Base-by-base conservation (phyloP, 1,284 basidiomycete genomes). In the Malassezia yamatoensis region DNA sequence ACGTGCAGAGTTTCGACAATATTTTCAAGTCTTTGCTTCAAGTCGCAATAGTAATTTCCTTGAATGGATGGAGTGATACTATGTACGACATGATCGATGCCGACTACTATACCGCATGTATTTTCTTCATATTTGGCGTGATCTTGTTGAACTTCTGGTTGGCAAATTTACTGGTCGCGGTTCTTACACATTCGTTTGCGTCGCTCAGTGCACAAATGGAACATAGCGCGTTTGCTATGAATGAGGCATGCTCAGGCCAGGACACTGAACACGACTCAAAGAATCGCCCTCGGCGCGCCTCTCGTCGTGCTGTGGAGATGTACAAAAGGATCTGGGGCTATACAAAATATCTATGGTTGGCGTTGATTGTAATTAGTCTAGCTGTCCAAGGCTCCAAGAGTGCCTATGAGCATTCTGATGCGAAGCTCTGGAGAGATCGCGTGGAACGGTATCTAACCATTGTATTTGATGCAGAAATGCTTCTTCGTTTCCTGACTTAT, bases 31-130 rank as follows among this genome's bases (percentile, higher is more conserved):
- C 90, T 0, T 81, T 84, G 0, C 78, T 96, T 29, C 90, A 98
- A 74, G 83, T 94, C 36, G 78, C 93, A 41, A 82, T 96, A 54
- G 81, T 94, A 45, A 86, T 90, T 0, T 86, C 86, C 36, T 52
- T 65, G 38, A 76, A 76, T 59, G 70, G 66, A 15, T 76, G 74
- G 74, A 72, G 70, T 1, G 77, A 81, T 0, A 78, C 86, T 56
- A 96, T 96, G 93, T 96, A 96, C 76, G 75, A 78, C 41, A 85
- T 89, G 80, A 88, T 96, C 76, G 88, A 91, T 66, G 81, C 91
- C 1, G 93, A 98, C 72, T 93, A 86, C 76, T 89, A 87, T 70
- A 77, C 85, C 7, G 89, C 90, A 0, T 86, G 82, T 64, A 78
- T 90, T 60, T 96, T 90, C 78, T 96, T 90, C 78, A 85, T 96